phyloP scores from a whole-genome alignment of 78 protist genomes.

The Protostelium mycophagum region DNA sequence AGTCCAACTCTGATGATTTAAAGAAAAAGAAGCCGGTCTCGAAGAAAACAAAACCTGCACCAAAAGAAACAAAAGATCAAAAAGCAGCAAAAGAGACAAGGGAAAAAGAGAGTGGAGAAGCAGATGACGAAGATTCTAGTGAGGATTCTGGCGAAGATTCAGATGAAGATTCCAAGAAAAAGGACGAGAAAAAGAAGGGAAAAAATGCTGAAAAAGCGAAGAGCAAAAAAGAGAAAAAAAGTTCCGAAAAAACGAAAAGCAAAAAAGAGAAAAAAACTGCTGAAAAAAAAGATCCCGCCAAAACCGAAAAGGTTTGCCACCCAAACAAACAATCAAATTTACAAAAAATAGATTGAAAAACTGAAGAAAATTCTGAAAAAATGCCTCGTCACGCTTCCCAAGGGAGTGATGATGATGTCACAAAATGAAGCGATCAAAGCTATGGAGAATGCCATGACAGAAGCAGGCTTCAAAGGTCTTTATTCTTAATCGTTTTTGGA shows the following conservation, averaged over 20 bases:
- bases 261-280: neutral
- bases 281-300: neutral
- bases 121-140: neutral
- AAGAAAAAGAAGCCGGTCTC: neutral
- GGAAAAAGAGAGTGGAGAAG: neutral
- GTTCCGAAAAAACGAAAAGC: neutral
- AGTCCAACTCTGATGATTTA: neutral
- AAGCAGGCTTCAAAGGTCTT: neutral
- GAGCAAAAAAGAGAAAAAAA: neutral
- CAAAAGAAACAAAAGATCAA: neutral
- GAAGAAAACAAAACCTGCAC: neutral
- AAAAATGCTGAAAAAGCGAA: neutral
- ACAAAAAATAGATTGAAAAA: neutral
- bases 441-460: neutral
- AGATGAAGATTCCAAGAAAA: neutral
- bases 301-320: neutral
- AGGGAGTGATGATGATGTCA: neutral
- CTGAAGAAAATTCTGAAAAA: neutral
- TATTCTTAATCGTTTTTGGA: too few relatives aligned
- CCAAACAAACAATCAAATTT: neutral
- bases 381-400: neutral
- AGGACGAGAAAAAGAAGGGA: neutral
- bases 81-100: neutral
- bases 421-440: neutral
- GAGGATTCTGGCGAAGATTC: neutral